Evolutionary conservation across 345 rosid genomes (phyloP).

Genomic region (Gossypium anomalum): DNA sequence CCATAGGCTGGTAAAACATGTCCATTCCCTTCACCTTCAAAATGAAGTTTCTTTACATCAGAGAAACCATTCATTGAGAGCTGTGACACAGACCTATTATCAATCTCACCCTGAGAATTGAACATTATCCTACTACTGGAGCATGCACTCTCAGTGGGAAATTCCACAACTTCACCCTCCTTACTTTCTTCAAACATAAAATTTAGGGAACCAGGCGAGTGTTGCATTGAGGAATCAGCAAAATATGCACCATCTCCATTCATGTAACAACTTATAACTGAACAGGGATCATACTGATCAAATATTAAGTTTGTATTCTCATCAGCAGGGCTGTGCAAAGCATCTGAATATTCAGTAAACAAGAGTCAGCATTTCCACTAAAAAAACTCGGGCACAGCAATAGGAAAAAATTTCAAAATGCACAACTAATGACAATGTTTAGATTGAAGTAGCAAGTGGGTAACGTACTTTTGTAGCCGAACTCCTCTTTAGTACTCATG

Average conservation of each 20-base stretch:
- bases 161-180: conserved; percentile 38
- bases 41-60: conserved; percentile 28
- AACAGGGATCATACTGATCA: conserved; percentile 22
- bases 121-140: conserved; percentile 28
- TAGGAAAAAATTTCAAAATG: conserved; percentile 9
- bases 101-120: conserved; percentile 29
- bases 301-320: conserved; percentile 22
- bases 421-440: neutral
- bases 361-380: conserved; percentile 22
- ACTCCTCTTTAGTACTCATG: conserved; percentile 18
- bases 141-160: conserved; percentile 36
- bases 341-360: conserved; percentile 35
- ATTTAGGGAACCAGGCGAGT: conserved; percentile 17
- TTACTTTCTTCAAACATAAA: conserved; percentile 36
- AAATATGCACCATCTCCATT: conserved; percentile 18
- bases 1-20: conserved; percentile 27
- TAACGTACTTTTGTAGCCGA: conserved; percentile 37
- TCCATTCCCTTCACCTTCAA: conserved; percentile 31
- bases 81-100: conserved; percentile 31
- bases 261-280: conserved; percentile 29
- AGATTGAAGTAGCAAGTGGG: neutral
- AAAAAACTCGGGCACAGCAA: neutral
- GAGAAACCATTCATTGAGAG: conserved; percentile 28
- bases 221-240: conserved; percentile 23
- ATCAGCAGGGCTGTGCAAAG: conserved; percentile 23